Evolutionary conservation across 148 eudicot genomes (phyloP).

Genomic region (Fagopyrum tataricum): DNA sequence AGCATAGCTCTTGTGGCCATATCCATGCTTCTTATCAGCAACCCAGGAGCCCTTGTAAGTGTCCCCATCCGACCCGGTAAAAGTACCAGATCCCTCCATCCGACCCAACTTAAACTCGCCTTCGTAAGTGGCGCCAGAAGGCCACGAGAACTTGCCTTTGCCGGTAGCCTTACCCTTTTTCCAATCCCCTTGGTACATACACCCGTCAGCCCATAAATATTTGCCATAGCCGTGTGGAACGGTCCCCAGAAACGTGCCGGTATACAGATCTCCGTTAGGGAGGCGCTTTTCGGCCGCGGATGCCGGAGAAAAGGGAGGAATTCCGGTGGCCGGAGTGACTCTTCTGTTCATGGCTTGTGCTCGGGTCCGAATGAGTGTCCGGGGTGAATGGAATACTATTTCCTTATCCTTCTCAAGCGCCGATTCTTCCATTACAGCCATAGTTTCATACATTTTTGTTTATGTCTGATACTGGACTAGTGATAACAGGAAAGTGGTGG

Average conservation of each 20-base stretch:
- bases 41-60: constrained; percentile 64
- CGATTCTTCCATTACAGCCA: no score
- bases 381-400: no score
- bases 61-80: constrained; percentile 67
- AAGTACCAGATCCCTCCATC: constrained; percentile 83
- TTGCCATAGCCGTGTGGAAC: constrained; percentile 74
- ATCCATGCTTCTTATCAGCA: constrained; percentile 54
- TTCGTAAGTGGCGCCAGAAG: constrained; percentile 77
- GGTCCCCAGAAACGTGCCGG: constrained; percentile 51
- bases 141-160: constrained; percentile 90
- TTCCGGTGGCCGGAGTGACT: constrained; percentile 36
- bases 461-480: no score
- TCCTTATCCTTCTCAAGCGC: no score
- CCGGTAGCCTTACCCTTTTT: constrained; percentile 73
- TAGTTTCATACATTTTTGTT: no score
- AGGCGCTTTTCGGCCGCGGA: constrained; percentile 31
- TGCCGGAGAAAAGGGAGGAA: not conserved
- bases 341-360: constrained; percentile 42
- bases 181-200: constrained; percentile 97
- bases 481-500: no score
- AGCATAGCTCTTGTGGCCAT: constrained; percentile 55
- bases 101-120: constrained; percentile 78
- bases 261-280: constrained; percentile 85
- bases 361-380: constrained; percentile 24
- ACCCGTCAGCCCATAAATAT: constrained; percentile 88